These are phyloP conservation scores for Diplodia sapinea DNA, from an alignment of 2,329 filamentous ascomycete genomes.

Conservation along the genomic window DNA sequence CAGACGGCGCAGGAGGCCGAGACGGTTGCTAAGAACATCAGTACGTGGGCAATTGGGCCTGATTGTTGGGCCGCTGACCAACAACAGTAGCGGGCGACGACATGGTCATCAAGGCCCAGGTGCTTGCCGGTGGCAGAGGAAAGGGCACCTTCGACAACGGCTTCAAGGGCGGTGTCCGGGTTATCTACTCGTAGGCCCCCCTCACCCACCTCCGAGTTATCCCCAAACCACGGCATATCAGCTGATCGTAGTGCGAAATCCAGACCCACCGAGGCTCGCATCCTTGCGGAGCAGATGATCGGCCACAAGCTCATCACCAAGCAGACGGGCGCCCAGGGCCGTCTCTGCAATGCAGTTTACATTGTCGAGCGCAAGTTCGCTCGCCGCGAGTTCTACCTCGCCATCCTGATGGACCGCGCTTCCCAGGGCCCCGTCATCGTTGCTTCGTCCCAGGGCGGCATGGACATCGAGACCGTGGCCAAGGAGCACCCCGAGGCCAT, in stretches of 20 bases:
- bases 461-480: constrained; percentile 98
- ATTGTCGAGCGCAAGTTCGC: constrained; percentile 99
- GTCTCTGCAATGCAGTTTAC: constrained; percentile 96
- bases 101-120: constrained; percentile 99
- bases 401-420: constrained; percentile 95
- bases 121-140: constrained; percentile 94
- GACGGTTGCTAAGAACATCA: constrained; percentile 85
- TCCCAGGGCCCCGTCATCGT: constrained; percentile 94
- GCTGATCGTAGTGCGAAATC: constrained; percentile 17
- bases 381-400: constrained; percentile 97
- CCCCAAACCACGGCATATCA: constrained; percentile 26
- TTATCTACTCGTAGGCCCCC: constrained; percentile 86
- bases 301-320: constrained; percentile 99
- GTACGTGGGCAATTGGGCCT: constrained; percentile 51
- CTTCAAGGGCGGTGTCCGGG: constrained; percentile 96
- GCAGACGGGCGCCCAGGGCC: constrained; percentile 92
- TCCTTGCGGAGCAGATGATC: constrained; percentile 99
- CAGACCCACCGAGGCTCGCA: constrained; percentile 85
- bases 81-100: constrained; percentile 71
- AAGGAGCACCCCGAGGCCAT: constrained; percentile 98
- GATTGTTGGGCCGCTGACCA: constrained; percentile 9
- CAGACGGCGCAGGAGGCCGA: constrained; percentile 85
- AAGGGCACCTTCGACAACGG: constrained; percentile 99
- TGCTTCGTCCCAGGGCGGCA: constrained; percentile 95
- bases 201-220: constrained; percentile 17